A percentile compares a stretch with the other conserved stretches of the same genome.
Evolutionary conservation across 352 stramenopile genomes (phyloP).

Genomic region (Chrysophaeum taylorii): DNA sequence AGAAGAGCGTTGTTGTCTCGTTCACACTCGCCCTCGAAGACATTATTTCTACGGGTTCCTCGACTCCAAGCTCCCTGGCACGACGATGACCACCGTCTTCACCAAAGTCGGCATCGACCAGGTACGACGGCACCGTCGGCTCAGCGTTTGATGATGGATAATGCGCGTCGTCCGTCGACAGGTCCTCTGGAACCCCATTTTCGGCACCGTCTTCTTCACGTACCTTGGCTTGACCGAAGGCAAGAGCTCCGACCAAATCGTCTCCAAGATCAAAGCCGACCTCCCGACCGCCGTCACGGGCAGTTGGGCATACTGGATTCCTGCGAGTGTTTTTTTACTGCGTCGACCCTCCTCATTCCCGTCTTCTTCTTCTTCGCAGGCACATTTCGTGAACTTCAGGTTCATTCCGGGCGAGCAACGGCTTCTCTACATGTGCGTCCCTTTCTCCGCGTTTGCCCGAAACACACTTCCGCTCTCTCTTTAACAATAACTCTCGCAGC

Average conservation of each 20-base stretch:
- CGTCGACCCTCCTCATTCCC: too few species aligned
- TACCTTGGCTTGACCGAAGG: conserved; percentile 61
- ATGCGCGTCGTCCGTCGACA: conserved; percentile 42
- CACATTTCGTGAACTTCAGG: conserved; percentile 68
- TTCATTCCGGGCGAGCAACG: conserved; percentile 60
- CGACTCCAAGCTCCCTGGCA: conserved; percentile 61
- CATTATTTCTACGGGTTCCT: conserved; percentile 72
- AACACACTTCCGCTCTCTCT: too few species aligned
- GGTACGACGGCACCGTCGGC: conserved; percentile 26
- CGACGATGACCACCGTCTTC: conserved; percentile 53
- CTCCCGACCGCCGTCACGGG: conserved; percentile 56
- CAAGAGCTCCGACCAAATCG: conserved; percentile 53
- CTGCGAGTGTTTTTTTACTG: too few species aligned
- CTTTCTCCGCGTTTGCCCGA: neutral
- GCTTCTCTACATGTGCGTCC: conserved; percentile 67
- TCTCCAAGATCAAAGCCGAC: conserved; percentile 62
- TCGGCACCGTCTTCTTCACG: conserved; percentile 68
- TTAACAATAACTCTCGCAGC: too few species aligned
- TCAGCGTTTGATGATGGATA: conserved; percentile 1
- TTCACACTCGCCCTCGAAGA: too few species aligned
- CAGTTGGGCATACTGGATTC: conserved; percentile 64
- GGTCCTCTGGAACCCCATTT: conserved; percentile 68
- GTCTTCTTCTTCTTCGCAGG: too few species aligned
- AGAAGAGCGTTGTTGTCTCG: too few species aligned
- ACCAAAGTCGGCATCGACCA: conserved; percentile 47